Conservation (phyloP, 2,329 filamentous ascomycete species). For the Claviceps sp. region DNA sequence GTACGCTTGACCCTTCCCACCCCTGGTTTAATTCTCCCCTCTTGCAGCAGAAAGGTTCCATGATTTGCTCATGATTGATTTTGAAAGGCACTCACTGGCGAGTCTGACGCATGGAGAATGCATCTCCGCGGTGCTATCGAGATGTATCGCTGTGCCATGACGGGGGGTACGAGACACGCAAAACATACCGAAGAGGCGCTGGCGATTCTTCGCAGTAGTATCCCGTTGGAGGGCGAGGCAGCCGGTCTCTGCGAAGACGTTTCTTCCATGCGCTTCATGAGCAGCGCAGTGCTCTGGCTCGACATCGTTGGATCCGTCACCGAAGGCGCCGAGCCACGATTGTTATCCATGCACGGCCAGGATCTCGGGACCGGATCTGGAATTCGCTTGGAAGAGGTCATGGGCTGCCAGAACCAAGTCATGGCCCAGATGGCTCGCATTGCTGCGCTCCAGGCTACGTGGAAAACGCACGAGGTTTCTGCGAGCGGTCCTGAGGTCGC, state of each 20-base stretch:
- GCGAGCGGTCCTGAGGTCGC: background rate
- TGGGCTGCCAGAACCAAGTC: constrained; percentile 11
- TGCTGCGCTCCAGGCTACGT: background rate
- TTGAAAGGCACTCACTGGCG: background rate
- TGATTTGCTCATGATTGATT: background rate
- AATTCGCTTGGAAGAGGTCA: constrained; percentile 10
- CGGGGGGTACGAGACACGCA: background rate
- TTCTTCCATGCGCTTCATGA: constrained; percentile 8
- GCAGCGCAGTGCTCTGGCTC: constrained; percentile 11
- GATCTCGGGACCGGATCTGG: background rate
- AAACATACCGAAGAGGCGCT: background rate
- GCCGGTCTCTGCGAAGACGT: constrained; percentile 9
- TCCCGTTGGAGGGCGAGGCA: constrained; percentile 10
- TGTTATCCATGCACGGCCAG: constrained; percentile 8
- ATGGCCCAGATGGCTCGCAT: constrained; percentile 11
- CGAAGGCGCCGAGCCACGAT: constrained; percentile 2
- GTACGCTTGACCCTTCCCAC: background rate
- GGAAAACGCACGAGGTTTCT: background rate
- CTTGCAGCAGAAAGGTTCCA: background rate
- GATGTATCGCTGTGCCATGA: background rate
- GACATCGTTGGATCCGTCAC: constrained; percentile 9
- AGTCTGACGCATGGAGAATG: background rate
- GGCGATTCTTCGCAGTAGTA: constrained; percentile 4
- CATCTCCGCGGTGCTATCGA: background rate
- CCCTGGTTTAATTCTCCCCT: background rate